Evolutionary conservation across 2,329 filamentous ascomycete genomes (phyloP).

Genomic region (Myriosclerotinia duriaeana): DNA sequence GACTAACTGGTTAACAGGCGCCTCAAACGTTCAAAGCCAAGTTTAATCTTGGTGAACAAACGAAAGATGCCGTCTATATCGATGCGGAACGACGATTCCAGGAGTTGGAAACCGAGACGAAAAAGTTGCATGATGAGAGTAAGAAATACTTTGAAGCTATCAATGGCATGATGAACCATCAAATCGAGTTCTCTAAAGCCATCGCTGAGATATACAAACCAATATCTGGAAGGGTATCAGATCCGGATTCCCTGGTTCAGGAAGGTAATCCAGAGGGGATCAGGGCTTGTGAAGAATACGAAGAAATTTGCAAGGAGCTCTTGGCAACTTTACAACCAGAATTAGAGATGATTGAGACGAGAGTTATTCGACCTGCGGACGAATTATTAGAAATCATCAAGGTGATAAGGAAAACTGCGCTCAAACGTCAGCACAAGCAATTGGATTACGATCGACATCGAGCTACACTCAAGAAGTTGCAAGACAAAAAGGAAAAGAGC

Average conservation of each 20-base stretch:
- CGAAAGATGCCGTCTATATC: slow-evolving; percentile 90
- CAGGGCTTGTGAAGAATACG: slow-evolving; percentile 93
- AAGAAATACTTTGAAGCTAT: slow-evolving; percentile 98
- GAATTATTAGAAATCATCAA: slow-evolving; percentile 95
- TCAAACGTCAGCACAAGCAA: slow-evolving; percentile 96
- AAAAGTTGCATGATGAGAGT: slow-evolving; percentile 94
- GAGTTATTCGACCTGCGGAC: slow-evolving; percentile 88
- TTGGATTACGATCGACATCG: slow-evolving; percentile 92
- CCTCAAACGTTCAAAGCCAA: slow-evolving; percentile 88
- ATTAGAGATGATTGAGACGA: slow-evolving; percentile 93
- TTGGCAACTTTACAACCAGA: slow-evolving; percentile 87
- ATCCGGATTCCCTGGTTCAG: slow-evolving; percentile 77
- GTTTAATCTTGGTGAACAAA: slow-evolving; percentile 94
- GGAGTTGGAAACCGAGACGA: slow-evolving; percentile 93
- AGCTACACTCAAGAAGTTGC: slow-evolving; percentile 81
- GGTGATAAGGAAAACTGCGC: slow-evolving; percentile 80
- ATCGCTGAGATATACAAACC: slow-evolving; percentile 97
- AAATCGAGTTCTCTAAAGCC: slow-evolving; percentile 97
- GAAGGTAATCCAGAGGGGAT: slow-evolving; percentile 94
- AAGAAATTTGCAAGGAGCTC: slow-evolving; percentile 83
- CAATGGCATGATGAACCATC: slow-evolving; percentile 94
- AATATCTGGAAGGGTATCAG: slow-evolving; percentile 92
- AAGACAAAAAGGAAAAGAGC: slow-evolving; percentile 96
- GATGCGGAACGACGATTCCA: slow-evolving; percentile 92
- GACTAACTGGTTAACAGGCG: slow-evolving; percentile 51